Evolutionary conservation across 257 asterid genomes (phyloP), one percentile per base, ranked within the genome.

Genomic region (Lithospermum erythrorhizon): DNA sequence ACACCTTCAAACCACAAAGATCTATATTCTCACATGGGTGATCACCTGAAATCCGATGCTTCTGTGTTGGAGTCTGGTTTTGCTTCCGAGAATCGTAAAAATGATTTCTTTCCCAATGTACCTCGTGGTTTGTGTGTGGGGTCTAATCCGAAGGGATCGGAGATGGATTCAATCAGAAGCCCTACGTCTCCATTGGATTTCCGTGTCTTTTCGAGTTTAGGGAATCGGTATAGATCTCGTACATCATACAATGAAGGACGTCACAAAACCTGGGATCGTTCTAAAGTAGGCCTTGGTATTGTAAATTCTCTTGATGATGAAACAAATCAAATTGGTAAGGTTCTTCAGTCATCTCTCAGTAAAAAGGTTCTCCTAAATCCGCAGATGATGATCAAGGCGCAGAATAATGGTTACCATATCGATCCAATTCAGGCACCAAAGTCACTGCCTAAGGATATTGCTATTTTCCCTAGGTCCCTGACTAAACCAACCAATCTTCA

Each of bases 181-280:
- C 96, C 98, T 0, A 91, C 95, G 29, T 91, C 96, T 29, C 90
- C 98, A 0, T 81, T 91, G 75, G 98, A 91, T 64, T 84, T 86
- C 65, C 80, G 89, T 68, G 81, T 86, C 25, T 84, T 91, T 67
- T 82, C 94, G 22, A 72, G 76, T 71, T 68, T 87, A 6, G 87
- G 94, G 5, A 86, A 75, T 67, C 89, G 90, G 48, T 83, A 83
- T 69, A 84, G 94, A 85, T 72, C 83, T 21, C 73, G 70, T 21
- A 18, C 49, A 14, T 57, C 75, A 4, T 71, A 68, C 21, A 69
- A 68, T 35, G 90, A 79, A 58, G 83, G 79, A 60, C 66, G 51
- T 58, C 76, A 72, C 6, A 86, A 76, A 82, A 80, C 79, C 61
- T 90, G 94, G 96, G 86, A 71, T 68, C 57, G 79, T 55, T 64